Base-by-base conservation (phyloP, 2,329 filamentous ascomycete species). In the Aureobasidium sp. region DNA sequence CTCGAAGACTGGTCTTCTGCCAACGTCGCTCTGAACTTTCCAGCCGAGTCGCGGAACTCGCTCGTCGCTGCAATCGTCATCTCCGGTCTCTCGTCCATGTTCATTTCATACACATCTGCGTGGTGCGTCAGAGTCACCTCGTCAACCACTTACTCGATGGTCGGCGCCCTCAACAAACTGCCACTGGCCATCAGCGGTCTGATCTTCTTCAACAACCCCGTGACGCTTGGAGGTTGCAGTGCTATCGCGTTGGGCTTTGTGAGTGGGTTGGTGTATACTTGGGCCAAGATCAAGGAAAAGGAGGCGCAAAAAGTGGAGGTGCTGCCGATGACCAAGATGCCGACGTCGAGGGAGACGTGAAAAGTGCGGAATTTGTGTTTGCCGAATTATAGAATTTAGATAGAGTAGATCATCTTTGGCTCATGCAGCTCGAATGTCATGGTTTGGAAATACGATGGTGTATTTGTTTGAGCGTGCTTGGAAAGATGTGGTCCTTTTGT, bases 81-180 rank as follows among this genome's bases (percentile, higher is more conserved):
- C 71, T 96, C 93, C 3, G 93, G 93, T 56, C 77, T 96, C 51
- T 90, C 84, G 29, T 87, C 90, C 44, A 90, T 97, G 65, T 95
- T 96, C 74, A 98, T 98, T 71, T 97, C 91, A 11, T 98, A 98
- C 79, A 94, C 89, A 66, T 96, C 91, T 14, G 93, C 93, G 29
- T 98, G 93, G 93, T 97, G 93, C 68, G 94, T 98, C 59, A 90
- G 93, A 60, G 88, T 95, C 59, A 97, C 93, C 7, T 95, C 90
- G 0, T 96, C 90, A 16, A 98, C 93, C 6, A 98, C 93, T 2
- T 98, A 97, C 76, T 94, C 88, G 24, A 97, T 98, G 91, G 93
- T 97, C 53, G 93, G 93, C 57, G 89, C 91, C n/a, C 78, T 98
- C 64, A 98, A 98, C 80, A 98, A 98, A 78, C 83, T 98, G 27